phyloP scores from a whole-genome alignment of 2,329 filamentous ascomycete species.

The Diaporthe citrichinensis region DNA sequence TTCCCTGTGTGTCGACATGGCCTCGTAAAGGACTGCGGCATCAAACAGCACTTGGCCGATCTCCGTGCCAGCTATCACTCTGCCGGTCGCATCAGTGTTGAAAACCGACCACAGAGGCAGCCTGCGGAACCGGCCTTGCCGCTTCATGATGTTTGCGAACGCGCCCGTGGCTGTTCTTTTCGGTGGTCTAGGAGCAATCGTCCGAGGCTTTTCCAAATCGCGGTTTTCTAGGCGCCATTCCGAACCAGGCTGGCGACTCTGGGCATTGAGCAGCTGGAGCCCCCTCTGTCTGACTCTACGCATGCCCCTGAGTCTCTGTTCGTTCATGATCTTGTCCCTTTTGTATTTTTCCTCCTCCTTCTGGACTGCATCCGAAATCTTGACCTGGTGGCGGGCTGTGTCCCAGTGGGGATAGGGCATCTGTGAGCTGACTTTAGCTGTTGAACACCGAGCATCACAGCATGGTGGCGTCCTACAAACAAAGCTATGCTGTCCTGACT shows the following conservation, averaged over 20 bases:
- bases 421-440: constrained; percentile 42
- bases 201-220: not conserved
- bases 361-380: constrained; percentile 34
- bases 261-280: constrained; percentile 37
- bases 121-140: constrained; percentile 36
- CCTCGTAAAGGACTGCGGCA: constrained; percentile 53
- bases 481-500: constrained; percentile 5
- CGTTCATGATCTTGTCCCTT: constrained; percentile 34
- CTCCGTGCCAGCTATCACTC: constrained; percentile 36
- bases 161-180: constrained; percentile 34
- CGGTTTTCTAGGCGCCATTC: constrained; percentile 39
- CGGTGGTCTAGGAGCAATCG: not conserved
- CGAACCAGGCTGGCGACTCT: constrained; percentile 37
- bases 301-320: constrained; percentile 31
- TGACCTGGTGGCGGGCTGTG: constrained; percentile 45
- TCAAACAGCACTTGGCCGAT: constrained; percentile 51
- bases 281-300: constrained; percentile 37
- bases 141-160: constrained; percentile 41
- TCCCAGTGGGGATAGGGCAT: constrained; percentile 61
- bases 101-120: constrained; percentile 30
- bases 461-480: constrained; percentile 18
- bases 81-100: constrained; percentile 24
- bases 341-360: constrained; percentile 37
- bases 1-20: constrained; percentile 54
- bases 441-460: rapidly evolving